Percentiles rank a stretch among this genome's conserved stretches.
Evolutionary conservation across 2,329 filamentous ascomycete genomes (phyloP).

Genomic region (Cordyceps cicadae): DNA sequence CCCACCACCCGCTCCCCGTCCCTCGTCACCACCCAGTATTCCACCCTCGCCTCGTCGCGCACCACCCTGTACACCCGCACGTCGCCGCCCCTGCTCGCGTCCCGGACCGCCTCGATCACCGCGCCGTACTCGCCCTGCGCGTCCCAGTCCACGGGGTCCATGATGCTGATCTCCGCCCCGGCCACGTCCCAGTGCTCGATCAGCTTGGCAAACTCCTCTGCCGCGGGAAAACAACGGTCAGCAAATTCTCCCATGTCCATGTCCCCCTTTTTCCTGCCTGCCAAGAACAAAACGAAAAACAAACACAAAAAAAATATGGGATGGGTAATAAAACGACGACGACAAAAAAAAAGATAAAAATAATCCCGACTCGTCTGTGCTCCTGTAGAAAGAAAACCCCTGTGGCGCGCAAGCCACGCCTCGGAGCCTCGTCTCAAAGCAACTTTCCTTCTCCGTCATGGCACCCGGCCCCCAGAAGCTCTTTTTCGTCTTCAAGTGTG

Average conservation of each 20-base stretch:
- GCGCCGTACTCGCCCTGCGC: conserved; percentile 58
- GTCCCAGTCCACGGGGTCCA: conserved; percentile 67
- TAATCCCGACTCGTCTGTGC: background rate
- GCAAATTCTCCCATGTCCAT: background rate
- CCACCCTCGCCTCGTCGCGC: conserved; percentile 53
- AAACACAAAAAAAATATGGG: too few species aligned
- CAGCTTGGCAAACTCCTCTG: conserved; percentile 62
- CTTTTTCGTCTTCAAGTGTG: background rate
- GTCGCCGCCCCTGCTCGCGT: conserved; percentile 54
- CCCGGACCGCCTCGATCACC: conserved; percentile 60
- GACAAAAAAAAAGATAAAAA: background rate
- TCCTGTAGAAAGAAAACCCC: background rate
- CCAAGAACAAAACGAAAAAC: background rate
- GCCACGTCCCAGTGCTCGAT: conserved; percentile 49
- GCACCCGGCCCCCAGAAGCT: too few species aligned
- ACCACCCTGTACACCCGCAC: conserved; percentile 68
- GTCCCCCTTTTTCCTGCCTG: background rate
- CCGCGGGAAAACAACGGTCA: background rate
- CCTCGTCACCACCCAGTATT: conserved; percentile 74
- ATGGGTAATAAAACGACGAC: background rate
- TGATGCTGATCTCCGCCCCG: conserved; percentile 53
- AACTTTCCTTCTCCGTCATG: background rate
- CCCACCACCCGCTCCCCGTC: conserved; percentile 60
- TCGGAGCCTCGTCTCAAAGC: background rate
- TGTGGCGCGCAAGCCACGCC: too few species aligned